Evolutionary conservation across 2,329 filamentous ascomycete genomes (phyloP).

Genomic region (Aschersonia sp.): DNA sequence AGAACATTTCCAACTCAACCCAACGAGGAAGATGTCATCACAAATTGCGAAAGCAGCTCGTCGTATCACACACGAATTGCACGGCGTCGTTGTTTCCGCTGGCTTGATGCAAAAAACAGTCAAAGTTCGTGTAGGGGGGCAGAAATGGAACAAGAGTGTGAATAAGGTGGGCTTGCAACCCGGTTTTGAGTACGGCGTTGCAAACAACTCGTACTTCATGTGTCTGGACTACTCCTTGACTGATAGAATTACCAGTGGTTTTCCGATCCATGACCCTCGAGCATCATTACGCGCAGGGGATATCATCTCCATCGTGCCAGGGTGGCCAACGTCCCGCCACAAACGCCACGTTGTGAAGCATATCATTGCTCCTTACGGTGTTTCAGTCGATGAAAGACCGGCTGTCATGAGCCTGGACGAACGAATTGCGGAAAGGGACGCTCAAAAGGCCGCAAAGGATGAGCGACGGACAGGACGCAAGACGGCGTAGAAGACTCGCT

Average conservation of each 20-base stretch:
- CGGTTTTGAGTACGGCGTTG: background rate
- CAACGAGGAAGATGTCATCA: constrained; percentile 19
- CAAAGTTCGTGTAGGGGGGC: constrained; percentile 58
- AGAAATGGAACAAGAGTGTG: constrained; percentile 58
- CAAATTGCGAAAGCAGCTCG: constrained; percentile 25
- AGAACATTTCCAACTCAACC: too few species aligned
- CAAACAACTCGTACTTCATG: too few species aligned
- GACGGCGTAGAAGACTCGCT: constrained; percentile 2
- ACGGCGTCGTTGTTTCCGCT: constrained; percentile 62
- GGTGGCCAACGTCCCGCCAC: constrained; percentile 48
- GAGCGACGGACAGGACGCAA: constrained; percentile 29
- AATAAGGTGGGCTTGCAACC: constrained; percentile 44
- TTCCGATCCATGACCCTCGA: constrained; percentile 57
- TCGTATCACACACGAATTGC: constrained; percentile 34
- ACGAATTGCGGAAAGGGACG: constrained; percentile 37
- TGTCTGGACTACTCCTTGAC: background rate
- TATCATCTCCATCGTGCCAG: constrained; percentile 55
- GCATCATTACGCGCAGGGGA: constrained; percentile 61
- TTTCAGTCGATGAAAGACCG: constrained; percentile 47
- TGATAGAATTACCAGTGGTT: constrained; percentile 30
- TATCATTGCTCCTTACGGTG: constrained; percentile 57
- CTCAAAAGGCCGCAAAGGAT: constrained; percentile 41
- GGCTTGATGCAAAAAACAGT: constrained; percentile 69
- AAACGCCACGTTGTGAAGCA: constrained; percentile 63
- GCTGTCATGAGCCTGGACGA: constrained; percentile 52